Evolutionary conservation across 768 basidiomycete genomes (phyloP).

Genomic region (Tylopilus sp.): DNA sequence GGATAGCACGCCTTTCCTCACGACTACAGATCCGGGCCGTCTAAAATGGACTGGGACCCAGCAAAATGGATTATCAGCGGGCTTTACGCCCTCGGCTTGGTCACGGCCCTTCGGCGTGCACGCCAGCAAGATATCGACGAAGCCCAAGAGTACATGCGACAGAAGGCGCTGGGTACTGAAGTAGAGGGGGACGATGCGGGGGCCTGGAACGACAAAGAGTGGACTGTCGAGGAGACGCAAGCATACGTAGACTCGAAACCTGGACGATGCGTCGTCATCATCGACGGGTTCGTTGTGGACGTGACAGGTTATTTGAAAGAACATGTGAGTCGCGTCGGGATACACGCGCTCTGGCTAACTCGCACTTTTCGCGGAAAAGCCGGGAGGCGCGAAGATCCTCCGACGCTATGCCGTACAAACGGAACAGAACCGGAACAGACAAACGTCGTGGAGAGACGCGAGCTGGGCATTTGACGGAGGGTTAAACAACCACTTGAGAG

Average conservation of each 20-base stretch:
- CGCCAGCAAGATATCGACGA: conserved; percentile 8
- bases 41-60: conserved; percentile 10
- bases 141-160: conserved; percentile 3
- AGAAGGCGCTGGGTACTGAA: neutral
- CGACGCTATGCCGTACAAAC: neutral
- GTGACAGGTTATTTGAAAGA: conserved; percentile 4
- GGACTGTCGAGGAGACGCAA: conserved; percentile 1
- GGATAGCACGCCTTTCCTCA: conserved; percentile 12
- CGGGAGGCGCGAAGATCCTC: conserved; percentile 3
- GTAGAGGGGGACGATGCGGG: neutral
- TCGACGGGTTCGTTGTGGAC: conserved; percentile 9
- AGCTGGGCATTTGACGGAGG: conserved; percentile 10
- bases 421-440: neutral
- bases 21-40: conserved; percentile 12
- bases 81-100: conserved; percentile 4
- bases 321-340: conserved; percentile 2
- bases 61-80: conserved; percentile 11
- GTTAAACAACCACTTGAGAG: conserved; percentile 8
- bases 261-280: conserved; percentile 1
- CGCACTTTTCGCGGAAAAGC: neutral
- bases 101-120: conserved; percentile 6
- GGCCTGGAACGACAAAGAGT: conserved; percentile 3
- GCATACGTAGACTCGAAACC: neutral
- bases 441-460: conserved; percentile 6
- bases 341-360: neutral